These are phyloP conservation scores for Penicillium lividum DNA, from an alignment of 495 filamentous ascomycete species.

Conservation along the genomic window DNA sequence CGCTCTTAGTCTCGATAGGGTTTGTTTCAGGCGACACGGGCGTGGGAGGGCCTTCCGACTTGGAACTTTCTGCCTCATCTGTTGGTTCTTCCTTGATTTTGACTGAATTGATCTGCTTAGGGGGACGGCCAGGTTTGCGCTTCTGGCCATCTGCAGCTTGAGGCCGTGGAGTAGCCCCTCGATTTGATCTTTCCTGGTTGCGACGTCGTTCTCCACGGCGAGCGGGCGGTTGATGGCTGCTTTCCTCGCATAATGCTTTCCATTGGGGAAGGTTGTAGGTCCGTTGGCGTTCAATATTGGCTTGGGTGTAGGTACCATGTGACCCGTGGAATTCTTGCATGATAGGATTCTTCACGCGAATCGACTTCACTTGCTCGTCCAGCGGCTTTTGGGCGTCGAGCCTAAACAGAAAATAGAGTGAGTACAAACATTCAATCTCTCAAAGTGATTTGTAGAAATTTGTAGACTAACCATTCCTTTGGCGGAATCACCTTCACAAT, in stretches of 20 bases:
- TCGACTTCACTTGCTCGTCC: conserved; percentile 83
- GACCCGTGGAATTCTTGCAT: conserved; percentile 96
- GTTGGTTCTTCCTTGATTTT: conserved; percentile 50
- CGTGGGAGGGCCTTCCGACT: conserved; percentile 51
- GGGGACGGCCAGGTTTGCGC: conserved; percentile 48
- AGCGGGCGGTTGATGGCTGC: conserved; percentile 95
- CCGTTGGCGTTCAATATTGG: conserved; percentile 92
- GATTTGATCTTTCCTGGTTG: conserved; percentile 64
- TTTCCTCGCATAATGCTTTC: conserved; percentile 86
- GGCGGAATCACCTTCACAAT: conserved; percentile 96
- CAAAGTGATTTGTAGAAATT: not conserved
- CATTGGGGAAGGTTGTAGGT: conserved; percentile 96
- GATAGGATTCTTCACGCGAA: conserved; percentile 94
- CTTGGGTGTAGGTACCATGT: conserved; percentile 90
- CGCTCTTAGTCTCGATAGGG: conserved; percentile 48
- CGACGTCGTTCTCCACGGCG: conserved; percentile 83
- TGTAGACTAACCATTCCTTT: conserved; percentile 75
- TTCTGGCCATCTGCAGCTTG: conserved; percentile 43
- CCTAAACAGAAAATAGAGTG: conserved; percentile 41
- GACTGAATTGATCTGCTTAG: conserved; percentile 42
- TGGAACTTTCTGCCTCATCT: conserved; percentile 43
- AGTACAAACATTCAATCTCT: conserved; percentile 13
- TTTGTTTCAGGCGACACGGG: conserved; percentile 55
- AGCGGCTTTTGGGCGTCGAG: conserved; percentile 70
- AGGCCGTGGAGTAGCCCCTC: conserved; percentile 36